A percentile compares a stretch with the other conserved stretches of the same genome.
Evolutionary conservation across 2,329 filamentous ascomycete species (phyloP).

Genomic region (Diaporthe citriasiana): DNA sequence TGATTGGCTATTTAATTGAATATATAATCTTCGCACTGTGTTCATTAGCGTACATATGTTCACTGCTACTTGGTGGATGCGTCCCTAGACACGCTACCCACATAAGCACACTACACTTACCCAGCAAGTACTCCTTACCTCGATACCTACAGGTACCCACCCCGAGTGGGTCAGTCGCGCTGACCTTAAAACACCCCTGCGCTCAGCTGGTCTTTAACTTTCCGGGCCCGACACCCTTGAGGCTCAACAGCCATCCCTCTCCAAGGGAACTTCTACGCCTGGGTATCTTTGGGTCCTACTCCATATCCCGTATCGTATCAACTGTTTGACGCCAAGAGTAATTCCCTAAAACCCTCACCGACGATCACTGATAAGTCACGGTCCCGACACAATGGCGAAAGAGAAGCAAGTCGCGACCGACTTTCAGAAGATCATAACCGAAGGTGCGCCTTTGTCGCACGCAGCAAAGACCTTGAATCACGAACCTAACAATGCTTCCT

Average conservation of each 20-base stretch:
- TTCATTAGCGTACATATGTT: background rate
- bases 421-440: conserved; percentile 69
- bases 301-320: background rate
- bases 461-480: conserved; percentile 13
- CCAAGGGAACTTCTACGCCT: conserved; percentile 14
- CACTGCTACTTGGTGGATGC: background rate
- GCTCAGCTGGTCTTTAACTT: conserved; percentile 21
- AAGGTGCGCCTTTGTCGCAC: conserved; percentile 55
- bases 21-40: background rate
- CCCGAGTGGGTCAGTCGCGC: conserved; percentile 11
- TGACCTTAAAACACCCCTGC: conserved; percentile 36
- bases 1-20: background rate
- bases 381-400: conserved; percentile 45
- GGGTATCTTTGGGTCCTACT: conserved; percentile 2
- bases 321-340: background rate
- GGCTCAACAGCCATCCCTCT: conserved; percentile 15
- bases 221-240: conserved; percentile 12
- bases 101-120: background rate
- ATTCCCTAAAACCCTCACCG: too few relatives aligned
- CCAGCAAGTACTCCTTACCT: background rate
- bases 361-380: background rate
- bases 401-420: conserved; percentile 58
- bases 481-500: conserved; percentile 27
- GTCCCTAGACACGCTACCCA: background rate
- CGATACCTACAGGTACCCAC: background rate